These are phyloP conservation scores for Fusarium abutilonis DNA, from an alignment of 2,329 filamentous ascomycete species.

Conservation along the genomic window DNA sequence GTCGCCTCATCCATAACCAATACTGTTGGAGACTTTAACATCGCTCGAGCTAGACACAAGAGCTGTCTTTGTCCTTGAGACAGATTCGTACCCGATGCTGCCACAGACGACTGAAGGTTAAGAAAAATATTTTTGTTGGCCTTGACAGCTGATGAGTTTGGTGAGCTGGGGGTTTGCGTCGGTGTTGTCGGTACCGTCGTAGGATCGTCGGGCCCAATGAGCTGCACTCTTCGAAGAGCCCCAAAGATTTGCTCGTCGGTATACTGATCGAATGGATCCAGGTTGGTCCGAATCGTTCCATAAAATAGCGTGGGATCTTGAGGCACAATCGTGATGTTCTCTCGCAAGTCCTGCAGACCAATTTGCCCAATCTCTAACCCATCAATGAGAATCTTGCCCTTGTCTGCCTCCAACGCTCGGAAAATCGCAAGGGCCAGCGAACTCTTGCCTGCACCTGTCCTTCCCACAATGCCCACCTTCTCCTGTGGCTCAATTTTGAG, in stretches of 20 bases:
- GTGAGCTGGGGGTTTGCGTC: conserved; percentile 40
- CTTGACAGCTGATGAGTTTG: conserved; percentile 50
- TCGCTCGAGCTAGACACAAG: conserved; percentile 88
- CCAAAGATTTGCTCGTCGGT: conserved; percentile 91
- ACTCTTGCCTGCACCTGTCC: conserved; percentile 96
- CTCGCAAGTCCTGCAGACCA: conserved; percentile 90
- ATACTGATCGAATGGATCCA: conserved; percentile 91
- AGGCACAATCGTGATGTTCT: conserved; percentile 96
- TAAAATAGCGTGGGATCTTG: conserved; percentile 96
- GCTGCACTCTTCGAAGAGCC: conserved; percentile 85
- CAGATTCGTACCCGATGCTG: conserved; percentile 91
- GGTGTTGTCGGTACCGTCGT: conserved; percentile 46
- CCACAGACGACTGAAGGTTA: conserved; percentile 82
- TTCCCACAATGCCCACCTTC: conserved; percentile 95
- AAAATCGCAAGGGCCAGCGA: conserved; percentile 93
- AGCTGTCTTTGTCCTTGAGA: conserved; percentile 97
- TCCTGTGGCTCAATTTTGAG: conserved; percentile 88
- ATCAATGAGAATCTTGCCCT: conserved; percentile 89
- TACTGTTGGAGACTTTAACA: conserved; percentile 90
- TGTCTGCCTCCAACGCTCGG: conserved; percentile 89
- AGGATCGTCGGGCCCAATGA: conserved; percentile 73
- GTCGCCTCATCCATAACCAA: conserved; percentile 99
- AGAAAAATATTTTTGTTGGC: conserved; percentile 96
- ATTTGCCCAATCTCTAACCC: conserved; percentile 90
- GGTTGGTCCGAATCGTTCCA: conserved; percentile 88